Percentiles rank a stretch among this genome's conserved stretches.
Evolutionary conservation across 1,139 yeast species (phyloP).

Genomic region (Kodamaea derodonti): DNA sequence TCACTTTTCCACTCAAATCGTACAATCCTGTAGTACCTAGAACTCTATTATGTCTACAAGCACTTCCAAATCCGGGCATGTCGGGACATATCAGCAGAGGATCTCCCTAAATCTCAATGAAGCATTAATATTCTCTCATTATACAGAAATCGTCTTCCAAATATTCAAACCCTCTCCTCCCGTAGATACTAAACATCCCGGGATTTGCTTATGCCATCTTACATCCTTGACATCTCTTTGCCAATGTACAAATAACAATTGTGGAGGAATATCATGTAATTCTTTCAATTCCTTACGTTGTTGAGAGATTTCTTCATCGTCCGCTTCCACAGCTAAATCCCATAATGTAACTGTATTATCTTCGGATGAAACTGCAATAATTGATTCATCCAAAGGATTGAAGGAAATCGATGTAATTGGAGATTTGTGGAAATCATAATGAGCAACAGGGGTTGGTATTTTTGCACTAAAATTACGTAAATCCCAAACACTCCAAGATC

Average conservation of each 20-base stretch:
- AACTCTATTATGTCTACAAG: too few relatives aligned
- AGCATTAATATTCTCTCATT: too few relatives aligned
- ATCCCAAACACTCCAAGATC: constrained; percentile 98
- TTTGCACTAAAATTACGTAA: constrained; percentile 74
- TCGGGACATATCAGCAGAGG: too few relatives aligned
- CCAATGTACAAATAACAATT: constrained; percentile 95
- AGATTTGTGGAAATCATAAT: constrained; percentile 90
- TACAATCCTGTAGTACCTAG: too few relatives aligned
- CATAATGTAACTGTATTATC: constrained; percentile 95
- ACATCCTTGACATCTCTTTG: constrained; percentile 96
- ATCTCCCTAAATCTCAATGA: too few relatives aligned
- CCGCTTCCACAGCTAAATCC: constrained; percentile 97
- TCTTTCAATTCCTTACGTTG: constrained; percentile 73
- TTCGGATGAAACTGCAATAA: constrained; percentile 91
- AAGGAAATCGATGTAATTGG: constrained; percentile 91
- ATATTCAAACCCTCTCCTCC: constrained; percentile 93
- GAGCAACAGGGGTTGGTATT: constrained; percentile 77
- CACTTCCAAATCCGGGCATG: too few relatives aligned
- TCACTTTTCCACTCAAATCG: too few relatives aligned
- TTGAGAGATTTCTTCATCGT: constrained; percentile 86
- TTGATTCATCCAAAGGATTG: constrained; percentile 93
- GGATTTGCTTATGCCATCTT: constrained; percentile 96
- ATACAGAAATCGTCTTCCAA: constrained; percentile 96
- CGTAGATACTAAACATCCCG: constrained; percentile 91
- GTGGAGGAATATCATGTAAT: constrained; percentile 90